These are phyloP conservation scores for Xylaria hypoxylon DNA, from an alignment of 2,329 filamentous ascomycete genomes.

Conservation along the genomic window DNA sequence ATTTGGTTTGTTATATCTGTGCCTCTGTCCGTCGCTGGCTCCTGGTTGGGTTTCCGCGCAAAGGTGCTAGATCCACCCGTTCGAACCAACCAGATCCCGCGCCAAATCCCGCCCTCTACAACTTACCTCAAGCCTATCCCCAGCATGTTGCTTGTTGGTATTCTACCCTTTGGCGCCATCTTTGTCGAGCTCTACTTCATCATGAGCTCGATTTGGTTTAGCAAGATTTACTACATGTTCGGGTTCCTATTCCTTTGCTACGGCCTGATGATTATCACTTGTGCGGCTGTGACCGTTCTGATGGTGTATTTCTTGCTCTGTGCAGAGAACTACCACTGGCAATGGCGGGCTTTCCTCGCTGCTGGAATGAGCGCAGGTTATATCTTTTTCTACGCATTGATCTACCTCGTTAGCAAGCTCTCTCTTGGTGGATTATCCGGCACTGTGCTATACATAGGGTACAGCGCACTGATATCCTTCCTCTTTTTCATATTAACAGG, in stretches of 20 bases:
- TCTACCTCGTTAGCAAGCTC: slow-evolving; percentile 91
- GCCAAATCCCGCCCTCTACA: slow-evolving; percentile 87
- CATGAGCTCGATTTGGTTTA: slow-evolving; percentile 99
- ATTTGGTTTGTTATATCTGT: slow-evolving; percentile 99
- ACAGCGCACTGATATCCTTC: slow-evolving; percentile 88
- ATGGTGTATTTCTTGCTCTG: slow-evolving; percentile 97
- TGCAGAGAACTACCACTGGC: slow-evolving; percentile 98
- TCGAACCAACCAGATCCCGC: slow-evolving; percentile 96
- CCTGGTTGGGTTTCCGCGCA: slow-evolving; percentile 91
- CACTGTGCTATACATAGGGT: slow-evolving; percentile 91
- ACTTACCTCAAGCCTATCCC: slow-evolving; percentile 89
- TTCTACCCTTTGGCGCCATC: slow-evolving; percentile 94
- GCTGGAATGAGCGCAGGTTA: slow-evolving; percentile 91
- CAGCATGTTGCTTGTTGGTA: slow-evolving; percentile 90
- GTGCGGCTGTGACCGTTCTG: slow-evolving; percentile 89
- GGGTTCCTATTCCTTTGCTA: slow-evolving; percentile 99
- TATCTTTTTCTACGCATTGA: slow-evolving; percentile 89
- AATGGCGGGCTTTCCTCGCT: slow-evolving; percentile 94
- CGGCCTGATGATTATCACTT: slow-evolving; percentile 95
- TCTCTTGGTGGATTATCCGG: slow-evolving; percentile 87
- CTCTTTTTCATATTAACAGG: slow-evolving; percentile 94
- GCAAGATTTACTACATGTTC: slow-evolving; percentile 99
- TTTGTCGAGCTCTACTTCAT: slow-evolving; percentile 99
- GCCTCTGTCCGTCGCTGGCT: slow-evolving; percentile 88
- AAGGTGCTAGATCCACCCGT: slow-evolving; percentile 80